Conservation (phyloP, 2,329 filamentous ascomycete genomes). For the Aureobasidium sp. region DNA sequence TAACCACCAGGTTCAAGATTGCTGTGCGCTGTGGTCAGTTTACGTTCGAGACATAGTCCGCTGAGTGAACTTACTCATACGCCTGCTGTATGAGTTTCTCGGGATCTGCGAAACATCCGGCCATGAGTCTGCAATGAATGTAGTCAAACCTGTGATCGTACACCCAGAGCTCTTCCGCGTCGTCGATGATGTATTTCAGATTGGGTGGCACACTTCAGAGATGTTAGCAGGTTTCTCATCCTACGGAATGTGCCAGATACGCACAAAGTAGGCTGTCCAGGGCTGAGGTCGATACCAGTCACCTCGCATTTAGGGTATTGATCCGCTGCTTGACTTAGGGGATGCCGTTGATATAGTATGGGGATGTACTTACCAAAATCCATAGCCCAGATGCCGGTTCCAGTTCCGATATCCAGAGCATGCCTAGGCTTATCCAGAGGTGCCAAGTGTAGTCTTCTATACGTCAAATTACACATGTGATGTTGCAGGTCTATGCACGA, state of each 20-base stretch:
- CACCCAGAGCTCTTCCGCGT: slow-evolving; percentile 52
- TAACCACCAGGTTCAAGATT: slow-evolving; percentile 43
- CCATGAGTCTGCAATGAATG: slow-evolving; percentile 45
- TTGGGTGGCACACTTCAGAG: slow-evolving; percentile 46
- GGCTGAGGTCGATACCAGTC: slow-evolving; percentile 41
- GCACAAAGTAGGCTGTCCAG: slow-evolving; percentile 39
- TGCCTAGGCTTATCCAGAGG: slow-evolving; percentile 34
- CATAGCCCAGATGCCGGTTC: slow-evolving; percentile 51
- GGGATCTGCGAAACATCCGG: slow-evolving; percentile 47
- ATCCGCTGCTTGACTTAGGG: slow-evolving; percentile 25
- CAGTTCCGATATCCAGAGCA: slow-evolving; percentile 44
- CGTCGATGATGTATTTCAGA: slow-evolving; percentile 54
- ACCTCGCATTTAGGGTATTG: slow-evolving; percentile 33
- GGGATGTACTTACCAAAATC: slow-evolving; percentile 31
- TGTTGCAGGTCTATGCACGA: slow-evolving; percentile 27
- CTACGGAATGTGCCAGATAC: not conserved
- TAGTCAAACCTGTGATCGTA: slow-evolving; percentile 47
- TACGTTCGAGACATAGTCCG: not conserved
- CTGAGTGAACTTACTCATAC: slow-evolving; percentile 29
- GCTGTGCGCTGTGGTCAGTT: slow-evolving; percentile 17
- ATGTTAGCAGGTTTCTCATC: not conserved
- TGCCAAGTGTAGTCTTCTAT: slow-evolving; percentile 37
- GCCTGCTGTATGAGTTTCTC: slow-evolving; percentile 39
- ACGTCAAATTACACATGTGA: slow-evolving; percentile 39
- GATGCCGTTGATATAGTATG: not conserved